These are phyloP conservation scores for Mortierella claussenii DNA, from an alignment of 192 early-diverging fungal species.

Conservation along the genomic window DNA sequence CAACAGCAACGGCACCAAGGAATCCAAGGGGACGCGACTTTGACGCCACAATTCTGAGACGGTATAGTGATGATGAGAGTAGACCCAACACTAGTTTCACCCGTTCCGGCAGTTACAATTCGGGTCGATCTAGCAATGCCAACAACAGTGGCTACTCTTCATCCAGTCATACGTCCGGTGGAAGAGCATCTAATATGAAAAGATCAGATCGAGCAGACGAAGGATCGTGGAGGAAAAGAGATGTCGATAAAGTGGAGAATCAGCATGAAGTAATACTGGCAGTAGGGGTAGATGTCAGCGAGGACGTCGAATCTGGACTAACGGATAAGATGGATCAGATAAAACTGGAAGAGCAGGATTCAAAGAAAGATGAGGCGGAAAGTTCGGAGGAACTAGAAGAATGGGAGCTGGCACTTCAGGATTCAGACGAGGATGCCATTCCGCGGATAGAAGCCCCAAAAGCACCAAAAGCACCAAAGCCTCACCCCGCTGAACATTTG, in stretches of 20 bases:
- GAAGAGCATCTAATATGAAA: background rate
- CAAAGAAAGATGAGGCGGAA: slow-evolving; percentile 7
- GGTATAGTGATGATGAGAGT: slow-evolving; percentile 49
- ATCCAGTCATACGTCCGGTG: background rate
- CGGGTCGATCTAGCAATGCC: slow-evolving; percentile 13
- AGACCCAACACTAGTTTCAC: slow-evolving; percentile 28
- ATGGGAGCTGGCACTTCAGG: slow-evolving; percentile 39
- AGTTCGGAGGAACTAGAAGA: slow-evolving; percentile 39
- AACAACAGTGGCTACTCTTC: background rate
- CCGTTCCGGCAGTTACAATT: slow-evolving; percentile 31
- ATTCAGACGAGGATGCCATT: slow-evolving; percentile 39
- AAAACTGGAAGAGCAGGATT: background rate
- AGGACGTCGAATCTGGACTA: background rate
- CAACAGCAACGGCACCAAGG: slow-evolving; percentile 12
- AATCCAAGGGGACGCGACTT: slow-evolving; percentile 52
- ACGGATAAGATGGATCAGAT: slow-evolving; percentile 7
- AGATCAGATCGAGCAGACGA: slow-evolving; percentile 21
- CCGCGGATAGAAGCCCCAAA: slow-evolving; percentile 18
- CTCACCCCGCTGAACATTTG: slow-evolving; percentile 34
- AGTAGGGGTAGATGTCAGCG: background rate
- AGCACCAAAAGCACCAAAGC: background rate
- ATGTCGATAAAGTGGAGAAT: too few relatives aligned
- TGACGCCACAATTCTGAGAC: slow-evolving; percentile 52
- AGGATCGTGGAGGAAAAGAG: slow-evolving; percentile 11
- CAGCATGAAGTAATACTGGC: too few relatives aligned